These are phyloP conservation scores for Colletotrichum sp. DNA, from an alignment of 2,329 filamentous ascomycete genomes.

Conservation along the genomic window DNA sequence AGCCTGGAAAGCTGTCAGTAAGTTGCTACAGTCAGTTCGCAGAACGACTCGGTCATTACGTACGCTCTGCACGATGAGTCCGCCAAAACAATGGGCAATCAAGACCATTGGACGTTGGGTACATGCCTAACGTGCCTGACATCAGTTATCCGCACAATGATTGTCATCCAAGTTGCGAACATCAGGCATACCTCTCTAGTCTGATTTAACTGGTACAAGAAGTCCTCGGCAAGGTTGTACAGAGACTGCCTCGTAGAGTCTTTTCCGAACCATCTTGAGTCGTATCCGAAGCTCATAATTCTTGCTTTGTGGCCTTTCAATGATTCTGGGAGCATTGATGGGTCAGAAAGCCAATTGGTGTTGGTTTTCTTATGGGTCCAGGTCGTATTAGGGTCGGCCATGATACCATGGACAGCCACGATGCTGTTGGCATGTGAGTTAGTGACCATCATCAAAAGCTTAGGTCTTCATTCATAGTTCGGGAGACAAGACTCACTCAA, in stretches of 20 bases:
- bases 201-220: not conserved
- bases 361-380: conserved; percentile 7
- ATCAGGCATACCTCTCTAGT: not conserved
- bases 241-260: not conserved
- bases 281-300: not conserved
- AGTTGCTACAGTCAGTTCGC: not conserved
- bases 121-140: not conserved
- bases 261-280: not conserved
- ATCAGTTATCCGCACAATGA: not conserved
- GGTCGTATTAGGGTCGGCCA: not conserved
- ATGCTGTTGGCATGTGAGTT: not conserved
- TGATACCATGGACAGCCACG: not conserved
- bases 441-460: not conserved
- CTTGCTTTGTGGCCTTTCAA: not conserved
- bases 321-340: not conserved
- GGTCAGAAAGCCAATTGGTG: not conserved
- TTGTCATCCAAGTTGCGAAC: not conserved
- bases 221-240: not conserved
- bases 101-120: not conserved
- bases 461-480: not conserved
- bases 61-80: not conserved
- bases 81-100: not conserved
- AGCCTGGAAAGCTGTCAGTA: not conserved
- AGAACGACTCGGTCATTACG: not conserved
- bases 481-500: not conserved